phyloP scores from a whole-genome alignment of 1,284 basidiomycete genomes.

The Fomitopsis pinicola region DNA sequence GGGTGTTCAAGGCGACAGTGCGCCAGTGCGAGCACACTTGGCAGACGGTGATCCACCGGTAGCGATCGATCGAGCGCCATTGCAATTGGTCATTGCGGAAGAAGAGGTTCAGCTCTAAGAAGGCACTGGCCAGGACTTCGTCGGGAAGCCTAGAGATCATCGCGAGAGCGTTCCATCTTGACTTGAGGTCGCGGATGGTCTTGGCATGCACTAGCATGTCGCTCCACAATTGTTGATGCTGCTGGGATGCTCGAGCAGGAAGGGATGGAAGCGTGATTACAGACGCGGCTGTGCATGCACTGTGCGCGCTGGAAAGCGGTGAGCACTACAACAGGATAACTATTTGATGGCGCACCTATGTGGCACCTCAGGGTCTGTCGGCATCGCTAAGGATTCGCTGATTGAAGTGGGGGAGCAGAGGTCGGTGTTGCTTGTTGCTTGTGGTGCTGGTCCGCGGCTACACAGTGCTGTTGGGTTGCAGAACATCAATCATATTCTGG shows the following conservation, averaged over 20 bases:
- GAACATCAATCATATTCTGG: too few relatives aligned
- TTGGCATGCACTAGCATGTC: neutral
- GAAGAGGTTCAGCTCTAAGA: neutral
- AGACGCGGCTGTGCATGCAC: neutral
- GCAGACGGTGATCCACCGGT: neutral
- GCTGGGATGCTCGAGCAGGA: neutral
- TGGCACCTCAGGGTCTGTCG: too few relatives aligned
- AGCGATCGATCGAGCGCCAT: neutral
- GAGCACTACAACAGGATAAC: too few relatives aligned
- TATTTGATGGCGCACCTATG: too few relatives aligned
- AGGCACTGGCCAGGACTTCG: neutral
- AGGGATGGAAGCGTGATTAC: neutral
- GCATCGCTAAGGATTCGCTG: too few relatives aligned
- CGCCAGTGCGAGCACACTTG: neutral
- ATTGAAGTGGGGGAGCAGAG: too few relatives aligned
- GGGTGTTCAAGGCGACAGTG: neutral
- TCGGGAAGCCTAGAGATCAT: neutral
- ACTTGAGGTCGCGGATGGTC: neutral
- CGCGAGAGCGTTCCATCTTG: neutral
- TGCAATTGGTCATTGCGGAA: neutral
- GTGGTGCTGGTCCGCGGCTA: too few relatives aligned
- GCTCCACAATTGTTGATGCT: neutral
- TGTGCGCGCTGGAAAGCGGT: neutral
- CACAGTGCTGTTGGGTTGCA: too few relatives aligned
- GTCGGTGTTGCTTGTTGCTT: too few relatives aligned